Conservation (phyloP, 768 basidiomycete genomes). For the Tulasnella sp. region DNA sequence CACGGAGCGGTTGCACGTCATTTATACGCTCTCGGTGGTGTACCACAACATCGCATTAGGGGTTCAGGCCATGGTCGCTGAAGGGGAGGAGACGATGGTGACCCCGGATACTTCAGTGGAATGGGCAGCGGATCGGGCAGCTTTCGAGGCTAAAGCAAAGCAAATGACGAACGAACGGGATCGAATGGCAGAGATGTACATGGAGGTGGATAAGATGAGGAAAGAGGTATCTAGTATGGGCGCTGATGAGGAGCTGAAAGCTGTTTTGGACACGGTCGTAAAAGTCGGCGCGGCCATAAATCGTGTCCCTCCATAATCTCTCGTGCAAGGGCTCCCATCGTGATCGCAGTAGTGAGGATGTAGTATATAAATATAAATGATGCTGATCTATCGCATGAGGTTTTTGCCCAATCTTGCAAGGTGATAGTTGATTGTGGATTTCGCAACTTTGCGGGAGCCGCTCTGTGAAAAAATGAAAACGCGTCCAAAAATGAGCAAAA, state of each 20-base stretch:
- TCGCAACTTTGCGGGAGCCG: constrained; percentile 60
- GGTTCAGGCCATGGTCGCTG: constrained; percentile 55
- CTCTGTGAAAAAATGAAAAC: constrained; percentile 48
- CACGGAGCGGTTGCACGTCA: constrained; percentile 60
- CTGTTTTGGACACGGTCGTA: constrained; percentile 56
- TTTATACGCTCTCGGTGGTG: constrained; percentile 65
- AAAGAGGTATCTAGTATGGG: constrained; percentile 18
- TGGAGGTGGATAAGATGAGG: constrained; percentile 27
- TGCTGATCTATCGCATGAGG: constrained; percentile 25
- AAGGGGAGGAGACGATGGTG: constrained; percentile 46
- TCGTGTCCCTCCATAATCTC: not conserved
- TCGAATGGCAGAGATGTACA: constrained; percentile 30
- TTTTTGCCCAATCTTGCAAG: constrained; percentile 58
- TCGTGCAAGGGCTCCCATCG: not conserved
- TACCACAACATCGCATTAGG: constrained; percentile 62
- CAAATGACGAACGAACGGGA: constrained; percentile 27
- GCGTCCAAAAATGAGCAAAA: not conserved
- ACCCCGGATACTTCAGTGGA: not conserved
- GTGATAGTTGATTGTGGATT: constrained; percentile 85
- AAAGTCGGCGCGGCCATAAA: constrained; percentile 44
- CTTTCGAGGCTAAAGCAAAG: not conserved
- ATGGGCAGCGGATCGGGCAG: not conserved
- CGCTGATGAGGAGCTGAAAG: constrained; percentile 45
- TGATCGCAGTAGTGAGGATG: constrained; percentile 3
- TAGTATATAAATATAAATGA: constrained; percentile 9